phyloP scores from a whole-genome alignment of 139 green algal genomes.

The Zygnema circumcarinatum region DNA sequence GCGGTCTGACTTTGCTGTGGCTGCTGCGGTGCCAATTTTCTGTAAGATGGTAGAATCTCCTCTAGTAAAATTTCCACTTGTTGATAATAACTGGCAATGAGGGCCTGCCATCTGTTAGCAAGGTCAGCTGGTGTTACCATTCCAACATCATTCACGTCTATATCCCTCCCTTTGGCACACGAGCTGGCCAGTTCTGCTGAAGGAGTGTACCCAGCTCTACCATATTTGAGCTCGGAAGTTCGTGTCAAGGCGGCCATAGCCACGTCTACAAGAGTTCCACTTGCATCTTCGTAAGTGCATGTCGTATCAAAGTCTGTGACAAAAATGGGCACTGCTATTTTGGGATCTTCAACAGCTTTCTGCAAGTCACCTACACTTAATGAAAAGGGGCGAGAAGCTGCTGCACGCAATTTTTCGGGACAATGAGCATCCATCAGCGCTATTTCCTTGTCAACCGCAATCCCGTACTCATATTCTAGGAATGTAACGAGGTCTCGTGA shows the following conservation, averaged over 20 bases:
- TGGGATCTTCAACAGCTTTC: background rate
- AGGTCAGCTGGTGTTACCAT: background rate
- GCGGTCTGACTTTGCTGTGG: too few relatives aligned
- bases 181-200: too few relatives aligned
- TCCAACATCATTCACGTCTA: background rate
- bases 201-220: too few relatives aligned
- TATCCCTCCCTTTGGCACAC: background rate
- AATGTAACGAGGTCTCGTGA: background rate
- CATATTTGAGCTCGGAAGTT: too few relatives aligned
- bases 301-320: constrained; percentile 25
- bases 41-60: background rate
- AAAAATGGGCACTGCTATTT: constrained; percentile 16
- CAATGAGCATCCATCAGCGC: background rate
- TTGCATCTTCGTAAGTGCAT: constrained; percentile 15
- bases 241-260: background rate
- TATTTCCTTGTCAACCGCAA: background rate
- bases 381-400: background rate
- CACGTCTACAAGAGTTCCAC: constrained; percentile 18
- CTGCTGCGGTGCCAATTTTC: background rate
- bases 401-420: background rate
- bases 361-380: background rate
- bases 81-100: background rate
- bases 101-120: background rate
- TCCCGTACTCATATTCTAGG: background rate
- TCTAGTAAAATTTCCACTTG: background rate